These are phyloP conservation scores for Croton laevigatus DNA, from an alignment of 441 rosid genomes.

Conservation along the genomic window DNA sequence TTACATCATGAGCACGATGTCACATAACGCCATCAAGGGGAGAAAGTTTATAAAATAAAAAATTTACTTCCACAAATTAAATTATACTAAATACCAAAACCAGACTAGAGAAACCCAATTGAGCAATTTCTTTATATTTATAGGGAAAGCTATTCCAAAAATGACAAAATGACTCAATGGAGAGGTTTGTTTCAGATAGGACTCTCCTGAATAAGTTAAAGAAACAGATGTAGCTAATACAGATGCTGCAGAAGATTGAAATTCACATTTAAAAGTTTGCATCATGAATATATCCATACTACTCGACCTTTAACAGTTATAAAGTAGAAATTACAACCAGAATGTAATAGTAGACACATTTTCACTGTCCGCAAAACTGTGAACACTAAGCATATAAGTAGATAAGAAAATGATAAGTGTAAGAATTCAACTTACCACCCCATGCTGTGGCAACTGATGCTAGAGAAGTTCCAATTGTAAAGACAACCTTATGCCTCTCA, in stretches of 20 bases:
- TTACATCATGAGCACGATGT: not conserved
- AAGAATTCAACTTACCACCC: constrained; percentile 51
- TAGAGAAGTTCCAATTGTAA: constrained; percentile 80
- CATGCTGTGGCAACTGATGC: constrained; percentile 94
- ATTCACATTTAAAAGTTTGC: not conserved
- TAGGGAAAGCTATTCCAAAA: not conserved
- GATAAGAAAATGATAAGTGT: not conserved
- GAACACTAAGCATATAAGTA: not conserved
- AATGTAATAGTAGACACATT: not conserved
- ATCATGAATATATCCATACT: not conserved
- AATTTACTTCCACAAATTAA: not conserved
- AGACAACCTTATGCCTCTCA: constrained; percentile 80
- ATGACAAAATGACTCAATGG: not conserved
- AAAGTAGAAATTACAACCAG: not conserved
- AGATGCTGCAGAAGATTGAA: not conserved
- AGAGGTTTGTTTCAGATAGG: not conserved
- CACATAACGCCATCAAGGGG: not conserved
- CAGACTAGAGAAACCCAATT: not conserved
- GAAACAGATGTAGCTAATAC: not conserved
- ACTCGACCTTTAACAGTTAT: not conserved
- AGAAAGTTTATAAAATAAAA: not conserved
- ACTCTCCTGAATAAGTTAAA: not conserved
- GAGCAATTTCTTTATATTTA: not conserved
- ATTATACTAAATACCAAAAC: not conserved
- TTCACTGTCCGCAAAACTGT: not conserved